Evolutionary conservation across 2,329 filamentous ascomycete genomes (phyloP).

Genomic region (Xylariaceae sp.): DNA sequence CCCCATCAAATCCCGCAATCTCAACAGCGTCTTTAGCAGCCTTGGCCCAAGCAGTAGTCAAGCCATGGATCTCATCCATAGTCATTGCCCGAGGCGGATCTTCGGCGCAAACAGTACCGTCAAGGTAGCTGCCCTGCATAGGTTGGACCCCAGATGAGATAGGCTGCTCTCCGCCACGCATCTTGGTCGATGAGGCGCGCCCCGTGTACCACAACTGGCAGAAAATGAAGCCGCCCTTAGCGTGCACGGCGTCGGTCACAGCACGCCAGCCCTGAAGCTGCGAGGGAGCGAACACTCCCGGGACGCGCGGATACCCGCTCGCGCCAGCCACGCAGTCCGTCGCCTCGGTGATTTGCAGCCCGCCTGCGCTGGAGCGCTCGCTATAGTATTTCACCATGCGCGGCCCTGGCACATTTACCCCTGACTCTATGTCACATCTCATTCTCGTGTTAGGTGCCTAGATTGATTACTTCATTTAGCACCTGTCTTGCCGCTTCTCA

Average conservation of each 20-base stretch:
- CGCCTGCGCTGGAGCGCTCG: slow-evolving; percentile 22
- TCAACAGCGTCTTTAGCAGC: slow-evolving; percentile 52
- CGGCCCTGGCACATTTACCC: slow-evolving; percentile 32
- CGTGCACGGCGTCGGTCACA: slow-evolving; percentile 56
- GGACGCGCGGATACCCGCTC: slow-evolving; percentile 45
- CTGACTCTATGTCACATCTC: slow-evolving; percentile 31
- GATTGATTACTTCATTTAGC: neutral
- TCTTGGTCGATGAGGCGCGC: slow-evolving; percentile 40
- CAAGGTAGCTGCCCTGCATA: slow-evolving; percentile 30
- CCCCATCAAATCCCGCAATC: slow-evolving; percentile 56
- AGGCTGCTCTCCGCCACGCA: slow-evolving; percentile 20
- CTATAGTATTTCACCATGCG: slow-evolving; percentile 27
- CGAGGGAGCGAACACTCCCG: slow-evolving; percentile 49
- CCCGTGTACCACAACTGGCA: slow-evolving; percentile 58
- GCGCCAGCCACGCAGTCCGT: slow-evolving; percentile 46
- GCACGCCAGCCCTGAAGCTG: slow-evolving; percentile 54
- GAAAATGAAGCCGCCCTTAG: slow-evolving; percentile 54
- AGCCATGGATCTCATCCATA: slow-evolving; percentile 57
- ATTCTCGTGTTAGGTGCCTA: slow-evolving; percentile 31
- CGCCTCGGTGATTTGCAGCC: slow-evolving; percentile 52
- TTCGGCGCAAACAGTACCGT: slow-evolving; percentile 27
- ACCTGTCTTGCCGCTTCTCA: too few species aligned
- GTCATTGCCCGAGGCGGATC: slow-evolving; percentile 58
- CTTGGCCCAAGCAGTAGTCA: slow-evolving; percentile 58
- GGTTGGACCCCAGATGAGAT: slow-evolving; percentile 23